phyloP scores from a whole-genome alignment of 495 filamentous ascomycete species.

The Lentithecium fluviatile region DNA sequence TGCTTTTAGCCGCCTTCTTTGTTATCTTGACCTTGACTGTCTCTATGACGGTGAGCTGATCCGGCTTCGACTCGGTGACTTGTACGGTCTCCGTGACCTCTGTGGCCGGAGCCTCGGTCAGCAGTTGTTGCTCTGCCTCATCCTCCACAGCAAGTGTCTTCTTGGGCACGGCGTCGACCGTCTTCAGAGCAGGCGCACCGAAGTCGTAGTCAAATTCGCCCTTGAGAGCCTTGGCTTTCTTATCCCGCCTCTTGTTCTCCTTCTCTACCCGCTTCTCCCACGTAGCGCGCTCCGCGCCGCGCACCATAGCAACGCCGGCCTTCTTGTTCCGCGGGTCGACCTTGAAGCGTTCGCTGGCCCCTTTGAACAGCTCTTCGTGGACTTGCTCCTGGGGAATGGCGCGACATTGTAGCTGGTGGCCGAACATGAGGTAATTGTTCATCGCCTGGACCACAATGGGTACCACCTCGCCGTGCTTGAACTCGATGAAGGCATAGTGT shows the following conservation, averaged over 20 bases:
- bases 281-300: slow-evolving; percentile 64
- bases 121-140: slow-evolving; percentile 14
- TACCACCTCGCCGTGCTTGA: slow-evolving; percentile 72
- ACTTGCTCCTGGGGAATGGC: slow-evolving; percentile 71
- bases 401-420: slow-evolving; percentile 86
- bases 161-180: slow-evolving; percentile 55
- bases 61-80: not conserved
- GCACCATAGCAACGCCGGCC: slow-evolving; percentile 68
- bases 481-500: slow-evolving; percentile 94
- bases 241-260: slow-evolving; percentile 65
- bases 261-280: slow-evolving; percentile 72
- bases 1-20: slow-evolving; percentile 1
- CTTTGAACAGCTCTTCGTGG: slow-evolving; percentile 79
- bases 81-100: not conserved
- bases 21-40: slow-evolving; percentile 14
- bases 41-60: slow-evolving; percentile 10
- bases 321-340: slow-evolving; percentile 79
- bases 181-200: slow-evolving; percentile 69
- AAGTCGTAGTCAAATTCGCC: slow-evolving; percentile 76
- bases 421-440: slow-evolving; percentile 96
- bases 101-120: slow-evolving; percentile 10
- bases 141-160: slow-evolving; percentile 40
- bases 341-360: slow-evolving; percentile 86
- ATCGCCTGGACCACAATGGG: slow-evolving; percentile 89
- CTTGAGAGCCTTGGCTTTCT: slow-evolving; percentile 72